Conservation (phyloP, 352 stramenopile species). For the Pythium chondricola region DNA sequence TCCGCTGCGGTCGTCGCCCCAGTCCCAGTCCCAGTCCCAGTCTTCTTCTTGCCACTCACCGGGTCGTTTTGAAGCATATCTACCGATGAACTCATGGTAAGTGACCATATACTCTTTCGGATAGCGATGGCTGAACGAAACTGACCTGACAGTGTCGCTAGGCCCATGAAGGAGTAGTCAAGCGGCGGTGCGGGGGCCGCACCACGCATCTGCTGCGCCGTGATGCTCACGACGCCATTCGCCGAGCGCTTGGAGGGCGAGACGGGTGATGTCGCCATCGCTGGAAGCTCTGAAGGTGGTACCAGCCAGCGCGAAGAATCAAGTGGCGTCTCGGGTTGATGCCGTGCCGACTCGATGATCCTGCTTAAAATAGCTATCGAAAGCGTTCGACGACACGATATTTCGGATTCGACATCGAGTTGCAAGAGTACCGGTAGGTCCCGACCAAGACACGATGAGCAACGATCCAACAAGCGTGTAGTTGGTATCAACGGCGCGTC, state of each 20-base stretch:
- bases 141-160: conserved; percentile 42
- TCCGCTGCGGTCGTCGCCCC: background rate
- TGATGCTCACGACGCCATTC: conserved; percentile 5
- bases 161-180: conserved; percentile 72
- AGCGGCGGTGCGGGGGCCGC: conserved; percentile 24
- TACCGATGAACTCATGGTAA: conserved; percentile 6
- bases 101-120: background rate
- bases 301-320: no score
- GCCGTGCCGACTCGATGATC: no score
- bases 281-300: no score
- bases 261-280: background rate
- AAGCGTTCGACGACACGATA: no score
- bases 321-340: no score
- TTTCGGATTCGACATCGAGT: no score
- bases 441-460: no score
- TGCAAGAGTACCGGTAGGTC: no score
- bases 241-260: conserved; percentile 9
- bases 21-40: background rate
- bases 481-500: no score
- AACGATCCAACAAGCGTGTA: no score
- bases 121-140: background rate
- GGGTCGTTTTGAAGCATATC: conserved; percentile 60
- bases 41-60: conserved; percentile 50
- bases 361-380: no score
- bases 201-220: conserved; percentile 12